Evolutionary conservation across 805 yeast genomes (phyloP), one percentile per base, ranked within the genome.

Genomic region (Candida pseudoglaebosa): DNA sequence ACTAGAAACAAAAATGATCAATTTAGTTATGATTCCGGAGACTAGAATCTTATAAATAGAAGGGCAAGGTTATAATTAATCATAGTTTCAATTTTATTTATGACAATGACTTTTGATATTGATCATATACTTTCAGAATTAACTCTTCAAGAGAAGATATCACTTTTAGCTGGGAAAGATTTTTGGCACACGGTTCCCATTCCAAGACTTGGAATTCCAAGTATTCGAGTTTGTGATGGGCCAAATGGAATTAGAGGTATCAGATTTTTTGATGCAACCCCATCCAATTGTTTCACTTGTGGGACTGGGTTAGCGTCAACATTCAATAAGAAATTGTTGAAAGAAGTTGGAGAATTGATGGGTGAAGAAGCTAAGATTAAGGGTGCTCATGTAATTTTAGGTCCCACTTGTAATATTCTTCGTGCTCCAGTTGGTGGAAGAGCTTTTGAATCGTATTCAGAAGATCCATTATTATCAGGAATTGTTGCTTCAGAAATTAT

Each of bases 161-260:
- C 65, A 3, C 55, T 65, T 21, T 54, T 65, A 36, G 66, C 69
- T 12, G 70, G 70, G 3, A 38, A 41, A 17, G 79, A 75, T 51
- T 63, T 62, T 52, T 75, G 80, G 79, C 78, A 73, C 52, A 75
- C 80, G 1, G 54, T 46, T 32, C 54, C 70, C 2, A 59, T 75
- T 18, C 57, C 55, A 24, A 46, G 71, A 29, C 54, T 72, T 24
- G 63, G 60, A 14, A 56, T 77, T 24, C 81, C 80, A 2, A 56
- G 74, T 0, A 49, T 78, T 4, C 63, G 81, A 47, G 55, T 75
- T 16, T 50, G 59, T 21, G 84, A 79, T 52, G 84, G 84, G 14
- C 84, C 84, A 34, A 79, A 79, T 49, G 84, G 84, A 45, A 66
- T 77, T 34, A 63, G 84, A 45, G 84, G 84, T 18, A 75, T 79